Evolutionary conservation across 2,329 filamentous ascomycete genomes (phyloP).

Genomic region (Beauveria brongniartii): DNA sequence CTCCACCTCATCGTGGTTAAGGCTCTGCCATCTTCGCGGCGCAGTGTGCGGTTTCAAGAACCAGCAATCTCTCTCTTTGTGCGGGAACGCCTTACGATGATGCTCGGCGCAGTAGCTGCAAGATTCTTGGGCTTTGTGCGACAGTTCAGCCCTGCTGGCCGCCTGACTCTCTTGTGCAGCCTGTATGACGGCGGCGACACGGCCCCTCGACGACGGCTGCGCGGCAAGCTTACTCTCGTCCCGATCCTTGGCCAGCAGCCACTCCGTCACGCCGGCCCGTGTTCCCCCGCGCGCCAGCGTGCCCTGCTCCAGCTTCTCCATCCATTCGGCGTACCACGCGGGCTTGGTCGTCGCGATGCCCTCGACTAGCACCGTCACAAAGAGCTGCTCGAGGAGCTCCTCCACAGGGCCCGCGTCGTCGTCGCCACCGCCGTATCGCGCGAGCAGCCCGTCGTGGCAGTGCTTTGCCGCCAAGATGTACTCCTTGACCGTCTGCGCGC

Average conservation of each 20-base stretch:
- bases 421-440: not conserved
- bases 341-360: not conserved
- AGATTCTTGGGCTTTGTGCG: not conserved
- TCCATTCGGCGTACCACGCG: slow-evolving; percentile 1
- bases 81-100: not conserved
- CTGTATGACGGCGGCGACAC: not conserved
- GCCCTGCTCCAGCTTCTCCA: not conserved
- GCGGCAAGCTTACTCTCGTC: not conserved
- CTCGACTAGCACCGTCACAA: not conserved
- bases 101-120: not conserved
- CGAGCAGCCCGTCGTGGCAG: not conserved
- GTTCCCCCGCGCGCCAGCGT: not conserved
- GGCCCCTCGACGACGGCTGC: not conserved
- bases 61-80: not conserved
- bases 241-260: slow-evolving; percentile 1
- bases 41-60: not conserved
- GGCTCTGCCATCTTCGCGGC: not conserved
- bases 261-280: not conserved
- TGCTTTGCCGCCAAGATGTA: not conserved
- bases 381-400: slow-evolving; percentile 5
- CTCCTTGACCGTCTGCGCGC: not conserved
- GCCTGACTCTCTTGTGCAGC: too few relatives aligned
- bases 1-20: not conserved
- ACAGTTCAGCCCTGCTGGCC: not conserved
- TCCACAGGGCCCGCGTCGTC: not conserved